Evolutionary conservation across 78 protist genomes (phyloP), one percentile per base, ranked within the genome.

Genomic region (Guillardia theta): DNA sequence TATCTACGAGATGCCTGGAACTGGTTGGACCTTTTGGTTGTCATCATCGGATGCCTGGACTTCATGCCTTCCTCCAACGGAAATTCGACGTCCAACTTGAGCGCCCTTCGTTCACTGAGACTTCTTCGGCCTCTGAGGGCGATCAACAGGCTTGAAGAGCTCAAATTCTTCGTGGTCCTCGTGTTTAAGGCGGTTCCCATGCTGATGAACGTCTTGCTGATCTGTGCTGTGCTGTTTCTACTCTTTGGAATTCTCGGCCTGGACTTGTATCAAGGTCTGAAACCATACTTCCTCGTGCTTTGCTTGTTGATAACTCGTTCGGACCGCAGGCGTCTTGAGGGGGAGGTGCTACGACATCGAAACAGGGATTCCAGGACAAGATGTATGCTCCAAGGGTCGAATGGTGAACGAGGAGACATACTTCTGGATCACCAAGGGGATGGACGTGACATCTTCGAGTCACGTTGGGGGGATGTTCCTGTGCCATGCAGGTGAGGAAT

Each of bases 1-100:
- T 88, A 88, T 41, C 36, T 88, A n/a, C 21, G 62, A 5, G 54
- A n/a, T n/a, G 47, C 93, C 30, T 88, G 93, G 93, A 88, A 88
- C 64, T 48, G 62, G 53, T 33, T 88, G 30, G 93, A 88, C 64
- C 21, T 88, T 15, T 18, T 88, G 41, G 24, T 88, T 22, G 93
- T 88, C 64, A 41, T 88, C 54, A 27, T 48, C 45, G 54, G 76
- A 22, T 24, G 9, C 44, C 24, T 45, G 33, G 90, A 78, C 33
- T 43, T 78, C 48, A 22, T 78, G 10, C 90, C 90, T 10, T 24
- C 70, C 70, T 0, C 4, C 2, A n/a, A n/a, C n/a, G n/a, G n/a
- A n/a, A n/a, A n/a, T n/a, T n/a, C n/a, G n/a, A 58, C 70, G 39
- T 58, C 70, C 70, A 58, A 58, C 70, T 30, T 58, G 37, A n/a